Base-by-base conservation (phyloP, 2,329 filamentous ascomycete species). In the Cladosporium phlei region DNA sequence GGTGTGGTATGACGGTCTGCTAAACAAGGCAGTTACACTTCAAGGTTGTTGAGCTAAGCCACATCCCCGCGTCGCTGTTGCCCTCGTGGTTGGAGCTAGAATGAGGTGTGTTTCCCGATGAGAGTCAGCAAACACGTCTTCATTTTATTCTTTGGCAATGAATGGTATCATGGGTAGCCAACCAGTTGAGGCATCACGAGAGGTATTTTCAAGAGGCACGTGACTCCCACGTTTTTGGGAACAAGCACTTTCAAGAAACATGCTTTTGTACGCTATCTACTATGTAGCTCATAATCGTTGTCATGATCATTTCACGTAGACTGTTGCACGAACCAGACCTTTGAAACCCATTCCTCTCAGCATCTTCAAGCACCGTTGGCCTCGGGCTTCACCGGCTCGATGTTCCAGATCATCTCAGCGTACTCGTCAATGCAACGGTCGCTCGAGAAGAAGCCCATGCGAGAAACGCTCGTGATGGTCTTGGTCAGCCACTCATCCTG, bases 341-440 rank as follows among this genome's bases (percentile, higher is more conserved):
- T 9, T n/a, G n/a, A n/a, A n/a, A n/a, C n/a, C n/a, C n/a, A n/a
- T n/a, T n/a, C n/a, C n/a, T n/a, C n/a, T n/a, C n/a, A n/a, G 12
- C 17, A 16, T 19, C 25, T 19, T 47, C 37, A 47, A 29, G 37
- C 29, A 11, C 45, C 45, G 28, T 47, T 47, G 27, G 45, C 22
- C 37, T 47, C 20, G 14, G 45, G 45, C 45, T 47, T 48, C 46
- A 93, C 66, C 21, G 91, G 90, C 74, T 97, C 91, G 29, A 95
- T 75, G 63, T 97, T 97, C 93, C 93, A 98, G 66, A 98, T 96
- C 54, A 78, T 83, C 67, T 98, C 91, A 0, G 93, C 93, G 70
- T 98, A 98, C 75, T 96, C 90, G 60, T 91, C 88, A 67, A 97
- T 96, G 70, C 91, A 95, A 29, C 91, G 80, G 67, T 97, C 91